Base-by-base conservation (phyloP, 257 asterid species). In the Nicotiana otophora region DNA sequence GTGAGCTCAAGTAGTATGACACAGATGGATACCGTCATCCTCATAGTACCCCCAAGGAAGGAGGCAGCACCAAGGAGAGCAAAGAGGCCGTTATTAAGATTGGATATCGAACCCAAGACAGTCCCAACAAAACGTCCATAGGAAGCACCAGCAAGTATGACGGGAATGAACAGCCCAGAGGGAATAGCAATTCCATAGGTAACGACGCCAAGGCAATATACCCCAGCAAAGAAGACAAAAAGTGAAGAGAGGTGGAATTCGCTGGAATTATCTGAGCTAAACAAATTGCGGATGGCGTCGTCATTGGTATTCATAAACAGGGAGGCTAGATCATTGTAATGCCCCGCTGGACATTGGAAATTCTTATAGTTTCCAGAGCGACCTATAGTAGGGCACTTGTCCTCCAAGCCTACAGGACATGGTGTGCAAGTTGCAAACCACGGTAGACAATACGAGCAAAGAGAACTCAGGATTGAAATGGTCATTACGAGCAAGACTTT, bases 1-100 rank as follows among this genome's bases (percentile, higher is more conserved):
- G 99, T 96, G 55, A 96, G 94, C 84, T 96, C 99, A 17, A 96
- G 92, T 63, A 96, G 91, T 78, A 96, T 96, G 85, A 96, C 97
- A 67, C 99, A 96, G 1, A 96, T 94, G 1, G 99, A 96, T 5
- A 96, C 99, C 0, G 99, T 96, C 99, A 96, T 96, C 83, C 99
- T 92, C 99, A 96, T 96, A 16, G 99, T 96, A 61, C 99, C 99
- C 61, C 99, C 99, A 19, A 96, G 98, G 87, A 96, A 96, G 9
- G 99, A 94, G 81, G 98, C 99, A 30, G 99, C 98, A 20, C 99
- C 99, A 64, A 96, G 96, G 61, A 96, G 90, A 46, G 93, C 94
- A 83, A 94, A 96, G 57, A 91, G 91, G 53, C 99, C 98, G 23
- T 86, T 91, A 34, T 92, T 95, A 8, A 96, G 95, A 72, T 60